phyloP scores from a whole-genome alignment of 1,284 basidiomycete genomes.

The Papiliotrema terrestris region DNA sequence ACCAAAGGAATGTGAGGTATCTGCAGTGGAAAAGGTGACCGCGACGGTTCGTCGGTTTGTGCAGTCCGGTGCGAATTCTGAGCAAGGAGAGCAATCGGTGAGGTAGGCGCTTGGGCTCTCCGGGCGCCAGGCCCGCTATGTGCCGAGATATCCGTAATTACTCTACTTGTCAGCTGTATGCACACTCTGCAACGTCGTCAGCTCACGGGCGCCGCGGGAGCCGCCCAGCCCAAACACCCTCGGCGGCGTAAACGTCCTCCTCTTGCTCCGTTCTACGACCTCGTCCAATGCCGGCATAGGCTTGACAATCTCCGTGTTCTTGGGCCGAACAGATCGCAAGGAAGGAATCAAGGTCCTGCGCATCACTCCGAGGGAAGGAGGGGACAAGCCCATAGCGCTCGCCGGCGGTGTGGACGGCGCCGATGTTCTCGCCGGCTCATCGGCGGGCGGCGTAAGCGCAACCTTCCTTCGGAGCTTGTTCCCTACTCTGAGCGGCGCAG shows the following conservation, averaged over 20 bases:
- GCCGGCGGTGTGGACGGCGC: background rate
- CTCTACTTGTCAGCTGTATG: too few species aligned
- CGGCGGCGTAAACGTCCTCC: background rate
- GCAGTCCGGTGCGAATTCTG: too few species aligned
- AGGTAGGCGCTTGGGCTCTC: too few species aligned
- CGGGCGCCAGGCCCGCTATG: too few species aligned
- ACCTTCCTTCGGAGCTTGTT: slow-evolving; percentile 6
- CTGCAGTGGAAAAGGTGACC: too few species aligned
- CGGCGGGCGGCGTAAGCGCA: background rate
- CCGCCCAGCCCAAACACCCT: background rate
- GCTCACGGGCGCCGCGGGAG: too few species aligned
- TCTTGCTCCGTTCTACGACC: background rate
- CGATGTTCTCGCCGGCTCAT: background rate
- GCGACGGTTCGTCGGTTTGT: too few species aligned
- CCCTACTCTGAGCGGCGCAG: background rate
- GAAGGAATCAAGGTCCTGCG: background rate
- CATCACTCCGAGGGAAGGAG: background rate
- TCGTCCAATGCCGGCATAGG: background rate
- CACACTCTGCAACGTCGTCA: too few species aligned
- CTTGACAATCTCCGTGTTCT: background rate
- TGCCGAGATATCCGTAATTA: too few species aligned
- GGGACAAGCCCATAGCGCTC: background rate
- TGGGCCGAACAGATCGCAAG: background rate
- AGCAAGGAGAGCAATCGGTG: too few species aligned
- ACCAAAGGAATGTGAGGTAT: too few species aligned